Conservation (phyloP, 208 protist species). For the Trichomonas gallinae region DNA sequence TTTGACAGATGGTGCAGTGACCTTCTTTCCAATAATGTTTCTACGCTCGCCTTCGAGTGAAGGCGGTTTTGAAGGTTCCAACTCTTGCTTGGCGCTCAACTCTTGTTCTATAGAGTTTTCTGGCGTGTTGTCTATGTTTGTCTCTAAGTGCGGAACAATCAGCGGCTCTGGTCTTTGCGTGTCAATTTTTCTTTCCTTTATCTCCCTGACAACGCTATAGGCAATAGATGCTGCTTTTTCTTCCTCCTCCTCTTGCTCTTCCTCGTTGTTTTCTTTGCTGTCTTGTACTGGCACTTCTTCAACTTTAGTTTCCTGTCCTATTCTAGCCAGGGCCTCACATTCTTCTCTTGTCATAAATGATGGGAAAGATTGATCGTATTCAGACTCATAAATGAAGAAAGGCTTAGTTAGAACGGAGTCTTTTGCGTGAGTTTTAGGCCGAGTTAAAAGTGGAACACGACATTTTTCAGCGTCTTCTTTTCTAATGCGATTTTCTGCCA, state of each 20-base stretch:
- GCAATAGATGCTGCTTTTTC: not conserved
- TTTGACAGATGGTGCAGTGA: not conserved
- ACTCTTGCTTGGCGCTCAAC: not conserved
- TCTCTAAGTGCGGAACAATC: not conserved
- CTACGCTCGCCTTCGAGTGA: not conserved
- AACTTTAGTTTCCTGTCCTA: too few species aligned
- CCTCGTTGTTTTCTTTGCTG: not conserved
- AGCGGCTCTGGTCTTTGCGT: not conserved
- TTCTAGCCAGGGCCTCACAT: not conserved
- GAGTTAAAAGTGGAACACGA: too few species aligned
- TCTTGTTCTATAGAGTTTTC: not conserved
- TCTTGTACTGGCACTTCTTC: not conserved
- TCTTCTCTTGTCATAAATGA: not conserved
- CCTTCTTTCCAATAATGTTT: not conserved
- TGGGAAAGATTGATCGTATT: not conserved
- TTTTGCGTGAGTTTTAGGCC: not conserved
- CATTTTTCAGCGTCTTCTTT: not conserved
- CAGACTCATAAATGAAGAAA: not conserved
- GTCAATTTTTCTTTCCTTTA: not conserved
- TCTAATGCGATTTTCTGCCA: not conserved
- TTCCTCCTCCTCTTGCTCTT: not conserved
- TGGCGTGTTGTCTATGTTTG: not conserved
- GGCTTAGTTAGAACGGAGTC: not conserved
- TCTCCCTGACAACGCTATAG: not conserved
- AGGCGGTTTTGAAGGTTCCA: not conserved